These are phyloP conservation scores for Fusarium heterosporum DNA, from an alignment of 2,329 filamentous ascomycete species.

Conservation along the genomic window DNA sequence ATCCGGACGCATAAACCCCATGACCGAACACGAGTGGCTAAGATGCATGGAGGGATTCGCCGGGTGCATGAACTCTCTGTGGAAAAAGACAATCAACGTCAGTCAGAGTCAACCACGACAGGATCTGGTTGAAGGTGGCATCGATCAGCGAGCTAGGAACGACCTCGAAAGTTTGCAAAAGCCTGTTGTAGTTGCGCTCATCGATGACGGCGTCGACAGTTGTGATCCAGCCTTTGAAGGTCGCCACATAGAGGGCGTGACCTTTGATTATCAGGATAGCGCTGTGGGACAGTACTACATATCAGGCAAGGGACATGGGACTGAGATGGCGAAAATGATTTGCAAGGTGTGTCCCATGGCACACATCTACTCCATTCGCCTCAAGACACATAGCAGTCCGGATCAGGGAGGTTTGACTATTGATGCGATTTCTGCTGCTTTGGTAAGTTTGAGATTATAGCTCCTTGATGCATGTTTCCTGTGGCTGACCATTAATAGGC, in stretches of 20 bases:
- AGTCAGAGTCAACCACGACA: not conserved
- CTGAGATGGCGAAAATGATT: not conserved
- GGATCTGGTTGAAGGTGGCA: not conserved
- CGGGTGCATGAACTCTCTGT: not conserved
- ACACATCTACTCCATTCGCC: not conserved
- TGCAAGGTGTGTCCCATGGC: not conserved
- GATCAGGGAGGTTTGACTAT: not conserved
- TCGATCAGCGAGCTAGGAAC: not conserved
- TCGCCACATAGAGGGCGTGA: not conserved
- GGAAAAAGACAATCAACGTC: not conserved
- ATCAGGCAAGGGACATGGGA: not conserved
- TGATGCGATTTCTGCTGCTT: slow-evolving; percentile 11
- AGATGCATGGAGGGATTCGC: not conserved
- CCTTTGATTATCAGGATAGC: not conserved
- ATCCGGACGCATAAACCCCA: not conserved
- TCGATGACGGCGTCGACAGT: not conserved
- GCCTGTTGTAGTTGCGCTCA: not conserved
- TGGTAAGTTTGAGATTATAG: not conserved
- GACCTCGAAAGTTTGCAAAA: not conserved
- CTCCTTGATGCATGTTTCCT: no score
- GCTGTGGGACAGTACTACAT: not conserved
- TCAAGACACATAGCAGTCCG: slow-evolving; percentile 28
- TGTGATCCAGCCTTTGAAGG: not conserved
- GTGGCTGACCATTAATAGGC: not conserved
- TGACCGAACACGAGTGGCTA: not conserved